phyloP scores from a whole-genome alignment of 495 filamentous ascomycete genomes.

The Friedmanniomyces simplex region DNA sequence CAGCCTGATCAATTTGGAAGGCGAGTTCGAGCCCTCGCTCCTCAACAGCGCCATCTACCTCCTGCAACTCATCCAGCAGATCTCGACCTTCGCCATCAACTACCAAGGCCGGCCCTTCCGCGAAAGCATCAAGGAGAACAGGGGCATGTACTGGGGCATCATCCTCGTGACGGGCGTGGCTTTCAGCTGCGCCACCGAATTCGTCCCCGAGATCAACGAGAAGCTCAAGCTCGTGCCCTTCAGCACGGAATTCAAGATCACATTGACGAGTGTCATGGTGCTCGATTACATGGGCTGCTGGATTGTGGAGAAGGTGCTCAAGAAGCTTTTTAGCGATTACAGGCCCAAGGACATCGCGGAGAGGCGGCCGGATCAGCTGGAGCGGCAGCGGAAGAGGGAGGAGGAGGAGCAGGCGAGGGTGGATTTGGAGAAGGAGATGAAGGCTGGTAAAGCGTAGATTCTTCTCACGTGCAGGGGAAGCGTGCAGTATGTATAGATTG shows the following conservation, averaged over 20 bases:
- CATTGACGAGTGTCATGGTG: conserved; percentile 75
- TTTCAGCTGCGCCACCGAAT: conserved; percentile 93
- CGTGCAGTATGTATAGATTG: conserved; percentile 2
- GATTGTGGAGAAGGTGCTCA: conserved; percentile 77
- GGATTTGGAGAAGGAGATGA: conserved; percentile 8
- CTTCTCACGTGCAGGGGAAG: background rate
- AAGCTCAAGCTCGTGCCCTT: conserved; percentile 92
- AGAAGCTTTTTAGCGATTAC: conserved; percentile 81
- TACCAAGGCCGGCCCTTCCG: conserved; percentile 98
- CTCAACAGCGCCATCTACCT: conserved; percentile 97
- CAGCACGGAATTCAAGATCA: conserved; percentile 75
- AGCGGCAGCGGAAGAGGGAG: conserved; percentile 59
- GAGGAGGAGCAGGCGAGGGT: conserved; percentile 44
- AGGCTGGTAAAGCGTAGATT: conserved; percentile 14
- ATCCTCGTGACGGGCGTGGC: conserved; percentile 78
- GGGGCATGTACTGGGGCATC: conserved; percentile 95
- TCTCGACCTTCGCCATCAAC: conserved; percentile 98
- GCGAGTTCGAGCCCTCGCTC: conserved; percentile 87
- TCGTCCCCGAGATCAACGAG: conserved; percentile 90
- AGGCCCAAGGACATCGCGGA: conserved; percentile 87
- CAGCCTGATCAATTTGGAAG: conserved; percentile 71
- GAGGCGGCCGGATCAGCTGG: conserved; percentile 77
- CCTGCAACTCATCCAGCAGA: conserved; percentile 96
- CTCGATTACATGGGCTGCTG: conserved; percentile 85
- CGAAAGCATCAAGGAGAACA: conserved; percentile 89